Conservation (phyloP, 257 asterid species). For the Leptodermis oblonga region DNA sequence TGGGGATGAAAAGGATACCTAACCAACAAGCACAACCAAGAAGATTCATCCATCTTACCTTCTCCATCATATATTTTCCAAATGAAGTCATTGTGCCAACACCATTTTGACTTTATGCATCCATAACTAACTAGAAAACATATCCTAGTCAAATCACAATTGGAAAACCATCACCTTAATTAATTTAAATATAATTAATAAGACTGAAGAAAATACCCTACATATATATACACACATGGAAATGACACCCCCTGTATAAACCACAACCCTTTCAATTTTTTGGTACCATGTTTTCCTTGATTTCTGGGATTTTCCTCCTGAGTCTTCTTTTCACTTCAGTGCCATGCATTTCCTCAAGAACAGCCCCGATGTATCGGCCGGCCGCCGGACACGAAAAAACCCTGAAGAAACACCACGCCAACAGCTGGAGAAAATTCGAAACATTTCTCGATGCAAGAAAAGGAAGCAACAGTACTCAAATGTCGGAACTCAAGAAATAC, state of each 20-base stretch:
- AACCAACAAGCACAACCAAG: background rate
- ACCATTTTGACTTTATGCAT: background rate
- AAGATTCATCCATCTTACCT: conserved; percentile 10
- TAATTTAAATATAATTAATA: background rate
- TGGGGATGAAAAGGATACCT: conserved; percentile 6
- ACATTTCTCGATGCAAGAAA: conserved; percentile 31
- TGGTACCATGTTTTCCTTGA: conserved; percentile 35
- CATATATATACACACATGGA: background rate
- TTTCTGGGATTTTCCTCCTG: conserved; percentile 22
- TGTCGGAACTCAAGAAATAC: conserved; percentile 58
- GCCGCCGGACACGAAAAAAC: conserved; percentile 5
- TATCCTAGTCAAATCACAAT: background rate
- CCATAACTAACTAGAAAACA: background rate
- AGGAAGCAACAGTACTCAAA: conserved; percentile 42
- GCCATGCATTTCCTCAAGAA: conserved; percentile 33
- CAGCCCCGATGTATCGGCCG: conserved; percentile 21
- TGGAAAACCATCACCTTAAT: background rate
- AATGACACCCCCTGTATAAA: background rate
- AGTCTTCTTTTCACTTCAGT: conserved; percentile 25
- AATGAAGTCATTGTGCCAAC: background rate
- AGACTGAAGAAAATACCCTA: background rate
- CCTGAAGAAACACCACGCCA: background rate
- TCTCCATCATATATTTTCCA: conserved; percentile 14
- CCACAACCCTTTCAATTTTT: too few relatives aligned
- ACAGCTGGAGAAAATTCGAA: conserved; percentile 47